These are phyloP conservation scores for Cantharellus cinnabarinus DNA, from an alignment of 768 basidiomycete genomes.

Conservation along the genomic window DNA sequence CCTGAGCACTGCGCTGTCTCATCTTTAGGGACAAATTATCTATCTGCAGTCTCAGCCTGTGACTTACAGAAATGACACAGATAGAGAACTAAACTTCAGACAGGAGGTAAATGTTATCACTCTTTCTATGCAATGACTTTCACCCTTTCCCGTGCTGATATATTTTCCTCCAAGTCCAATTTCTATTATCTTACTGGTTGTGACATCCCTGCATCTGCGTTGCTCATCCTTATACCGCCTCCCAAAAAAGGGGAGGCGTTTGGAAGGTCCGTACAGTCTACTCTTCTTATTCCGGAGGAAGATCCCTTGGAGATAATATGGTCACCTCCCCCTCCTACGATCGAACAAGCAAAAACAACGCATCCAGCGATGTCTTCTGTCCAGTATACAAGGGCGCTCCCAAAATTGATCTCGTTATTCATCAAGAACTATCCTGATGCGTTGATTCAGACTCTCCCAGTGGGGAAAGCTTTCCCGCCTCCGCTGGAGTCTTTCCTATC, in stretches of 20 bases:
- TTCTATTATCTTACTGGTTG: slow-evolving; percentile 79
- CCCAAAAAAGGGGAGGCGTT: background rate
- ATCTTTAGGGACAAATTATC: slow-evolving; percentile 41
- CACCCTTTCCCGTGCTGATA: slow-evolving; percentile 17
- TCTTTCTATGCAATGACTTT: too few relatives aligned
- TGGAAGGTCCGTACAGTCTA: slow-evolving; percentile 24
- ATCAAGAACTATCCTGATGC: slow-evolving; percentile 29
- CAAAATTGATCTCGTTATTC: slow-evolving; percentile 26
- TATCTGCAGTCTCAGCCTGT: slow-evolving; percentile 45
- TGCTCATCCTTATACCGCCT: slow-evolving; percentile 21
- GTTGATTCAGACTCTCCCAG: slow-evolving; percentile 45
- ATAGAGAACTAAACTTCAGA: slow-evolving; percentile 55
- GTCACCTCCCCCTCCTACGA: slow-evolving; percentile 63
- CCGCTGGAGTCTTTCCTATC: slow-evolving; percentile 23
- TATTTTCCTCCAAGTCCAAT: slow-evolving; percentile 34
- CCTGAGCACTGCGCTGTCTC: background rate
- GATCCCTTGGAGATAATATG: slow-evolving; percentile 65
- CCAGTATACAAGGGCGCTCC: slow-evolving; percentile 28
- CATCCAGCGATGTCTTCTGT: slow-evolving; percentile 20
- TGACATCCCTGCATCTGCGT: slow-evolving; percentile 44
- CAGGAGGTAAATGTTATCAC: slow-evolving; percentile 16
- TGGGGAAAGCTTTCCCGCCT: slow-evolving; percentile 22
- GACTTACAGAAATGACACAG: slow-evolving; percentile 60
- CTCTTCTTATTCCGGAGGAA: slow-evolving; percentile 63
- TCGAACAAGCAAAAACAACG: slow-evolving; percentile 29